Percentiles rank a stretch among this genome's conserved stretches.
Evolutionary conservation across 768 basidiomycete genomes (phyloP).

Genomic region (Dentipellis fragilis): DNA sequence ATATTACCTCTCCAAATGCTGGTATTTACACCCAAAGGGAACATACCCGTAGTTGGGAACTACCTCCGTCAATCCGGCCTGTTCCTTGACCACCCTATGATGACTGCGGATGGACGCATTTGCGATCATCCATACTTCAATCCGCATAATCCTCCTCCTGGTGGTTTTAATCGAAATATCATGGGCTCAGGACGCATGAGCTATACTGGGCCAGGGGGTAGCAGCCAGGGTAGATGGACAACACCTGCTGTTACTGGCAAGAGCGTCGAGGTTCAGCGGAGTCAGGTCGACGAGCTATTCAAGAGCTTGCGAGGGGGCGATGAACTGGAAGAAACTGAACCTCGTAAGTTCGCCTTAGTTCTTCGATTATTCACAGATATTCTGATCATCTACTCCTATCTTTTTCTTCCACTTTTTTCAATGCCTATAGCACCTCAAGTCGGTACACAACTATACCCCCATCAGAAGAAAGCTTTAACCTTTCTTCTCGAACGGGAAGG

Average conservation of each 20-base stretch:
- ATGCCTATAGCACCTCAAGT: constrained; percentile 48
- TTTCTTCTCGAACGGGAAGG: constrained; percentile 86
- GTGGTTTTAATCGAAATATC: constrained; percentile 41
- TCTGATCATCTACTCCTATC: too few species aligned
- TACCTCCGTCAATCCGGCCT: constrained; percentile 60
- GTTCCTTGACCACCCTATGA: constrained; percentile 71
- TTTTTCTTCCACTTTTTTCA: constrained; percentile 8
- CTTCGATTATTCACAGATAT: constrained; percentile 9
- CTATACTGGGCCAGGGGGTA: constrained; percentile 30
- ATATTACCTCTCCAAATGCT: constrained; percentile 79
- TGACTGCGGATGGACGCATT: constrained; percentile 27
- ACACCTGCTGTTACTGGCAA: constrained; percentile 51
- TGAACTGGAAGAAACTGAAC: constrained; percentile 78
- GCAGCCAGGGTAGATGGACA: constrained; percentile 37
- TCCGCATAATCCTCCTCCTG: constrained; percentile 77
- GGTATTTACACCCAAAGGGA: constrained; percentile 90
- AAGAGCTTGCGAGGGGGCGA: constrained; percentile 80
- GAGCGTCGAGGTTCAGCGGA: constrained; percentile 84
- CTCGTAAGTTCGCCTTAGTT: constrained; percentile 42
- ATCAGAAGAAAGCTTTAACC: constrained; percentile 96
- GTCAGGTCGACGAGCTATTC: constrained; percentile 91
- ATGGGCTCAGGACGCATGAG: constrained; percentile 30
- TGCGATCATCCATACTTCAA: constrained; percentile 66
- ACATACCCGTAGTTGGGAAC: constrained; percentile 74
- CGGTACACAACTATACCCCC: constrained; percentile 84